Evolutionary conservation across 345 rosid genomes (phyloP).

Genomic region (Brassica carinata): DNA sequence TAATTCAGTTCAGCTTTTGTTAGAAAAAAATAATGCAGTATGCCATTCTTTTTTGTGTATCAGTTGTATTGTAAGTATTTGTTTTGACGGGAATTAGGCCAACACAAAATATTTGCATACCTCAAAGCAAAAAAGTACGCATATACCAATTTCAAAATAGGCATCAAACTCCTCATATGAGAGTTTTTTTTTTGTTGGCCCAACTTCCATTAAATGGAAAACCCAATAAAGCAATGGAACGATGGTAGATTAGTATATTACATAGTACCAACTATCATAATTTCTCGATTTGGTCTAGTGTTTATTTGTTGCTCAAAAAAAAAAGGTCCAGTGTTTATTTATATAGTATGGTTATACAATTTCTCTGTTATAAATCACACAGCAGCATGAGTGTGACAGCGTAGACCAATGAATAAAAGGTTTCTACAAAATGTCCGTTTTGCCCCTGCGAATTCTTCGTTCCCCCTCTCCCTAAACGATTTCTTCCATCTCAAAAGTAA

Average conservation of each 20-base stretch:
- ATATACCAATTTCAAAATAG: no score
- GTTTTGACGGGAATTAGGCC: no score
- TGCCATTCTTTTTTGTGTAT: no score
- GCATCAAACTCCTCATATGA: no score
- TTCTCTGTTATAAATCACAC: not conserved
- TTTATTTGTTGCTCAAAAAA: not conserved
- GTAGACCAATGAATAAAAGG: conserved; percentile 12
- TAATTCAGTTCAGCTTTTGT: no score
- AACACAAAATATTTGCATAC: no score
- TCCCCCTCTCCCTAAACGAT: conserved; percentile 2
- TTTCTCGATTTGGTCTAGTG: not conserved
- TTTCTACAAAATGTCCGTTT: conserved; percentile 3
- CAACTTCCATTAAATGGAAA: no score
- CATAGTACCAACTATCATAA: not conserved
- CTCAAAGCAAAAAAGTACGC: no score
- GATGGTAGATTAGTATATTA: no score
- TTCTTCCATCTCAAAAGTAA: conserved; percentile 20
- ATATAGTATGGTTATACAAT: not conserved
- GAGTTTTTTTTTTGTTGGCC: no score
- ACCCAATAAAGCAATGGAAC: not conserved
- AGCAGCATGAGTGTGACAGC: not conserved
- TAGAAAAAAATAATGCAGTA: no score
- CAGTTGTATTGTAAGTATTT: no score
- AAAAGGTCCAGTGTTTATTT: not conserved
- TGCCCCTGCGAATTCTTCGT: conserved; percentile 11